A percentile compares a stretch with the other conserved stretches of the same genome.
Conservation (phyloP, 2,329 filamentous ascomycete genomes). For the Coniosporium tulheliwenetii region DNA sequence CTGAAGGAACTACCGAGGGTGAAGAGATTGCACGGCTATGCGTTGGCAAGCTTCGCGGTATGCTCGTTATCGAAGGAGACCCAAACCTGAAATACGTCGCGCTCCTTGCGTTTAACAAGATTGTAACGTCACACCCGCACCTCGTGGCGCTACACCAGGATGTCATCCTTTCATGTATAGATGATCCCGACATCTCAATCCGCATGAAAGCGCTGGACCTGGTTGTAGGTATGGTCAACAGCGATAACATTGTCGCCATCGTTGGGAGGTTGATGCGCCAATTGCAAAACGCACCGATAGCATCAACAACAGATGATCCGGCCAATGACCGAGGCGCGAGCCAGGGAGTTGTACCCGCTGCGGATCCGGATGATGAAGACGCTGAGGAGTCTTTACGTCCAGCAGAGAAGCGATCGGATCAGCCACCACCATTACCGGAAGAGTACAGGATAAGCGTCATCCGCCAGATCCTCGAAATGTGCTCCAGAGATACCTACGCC, state of each 20-base stretch:
- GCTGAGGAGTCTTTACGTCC: constrained; percentile 38
- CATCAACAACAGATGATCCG: constrained; percentile 28
- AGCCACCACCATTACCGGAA: constrained; percentile 53
- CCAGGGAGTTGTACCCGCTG: constrained; percentile 29
- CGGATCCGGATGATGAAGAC: constrained; percentile 42
- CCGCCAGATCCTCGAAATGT: constrained; percentile 71
- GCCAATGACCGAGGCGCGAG: constrained; percentile 29
- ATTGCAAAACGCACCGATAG: constrained; percentile 49
- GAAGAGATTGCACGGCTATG: constrained; percentile 89
- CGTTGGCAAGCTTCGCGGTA: constrained; percentile 81
- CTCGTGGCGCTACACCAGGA: constrained; percentile 88
- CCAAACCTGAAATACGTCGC: constrained; percentile 97
- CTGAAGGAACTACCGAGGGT: constrained; percentile 63
- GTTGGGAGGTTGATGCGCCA: constrained; percentile 81
- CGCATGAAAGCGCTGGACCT: constrained; percentile 83
- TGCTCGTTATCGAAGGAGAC: constrained; percentile 87
- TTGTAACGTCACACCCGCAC: constrained; percentile 74
- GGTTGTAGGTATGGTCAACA: constrained; percentile 84
- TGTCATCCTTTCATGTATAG: constrained; percentile 90
- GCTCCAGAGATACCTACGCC: constrained; percentile 72
- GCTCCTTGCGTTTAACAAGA: constrained; percentile 85
- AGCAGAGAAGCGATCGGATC: constrained; percentile 30
- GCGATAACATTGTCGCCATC: constrained; percentile 68
- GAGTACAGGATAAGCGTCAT: constrained; percentile 80
- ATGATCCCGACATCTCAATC: constrained; percentile 91